A percentile compares a stretch with the other conserved stretches of the same genome.
Evolutionary conservation across 2,329 filamentous ascomycete species (phyloP).

Genomic region (Aquanectria penicillioides): DNA sequence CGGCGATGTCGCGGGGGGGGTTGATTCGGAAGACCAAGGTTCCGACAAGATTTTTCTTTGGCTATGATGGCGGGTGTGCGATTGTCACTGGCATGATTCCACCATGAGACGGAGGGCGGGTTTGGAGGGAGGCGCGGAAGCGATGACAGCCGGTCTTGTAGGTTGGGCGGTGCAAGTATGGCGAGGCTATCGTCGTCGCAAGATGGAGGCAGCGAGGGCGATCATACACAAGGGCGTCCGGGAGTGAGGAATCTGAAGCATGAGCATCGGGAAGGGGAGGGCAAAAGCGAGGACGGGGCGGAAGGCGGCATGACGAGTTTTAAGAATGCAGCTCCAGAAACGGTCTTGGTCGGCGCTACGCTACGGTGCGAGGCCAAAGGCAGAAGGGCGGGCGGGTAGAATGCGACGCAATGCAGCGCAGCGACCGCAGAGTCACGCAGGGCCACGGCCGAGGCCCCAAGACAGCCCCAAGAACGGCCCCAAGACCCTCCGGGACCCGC

Average conservation of each 20-base stretch:
- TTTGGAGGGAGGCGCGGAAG: conserved; percentile 9
- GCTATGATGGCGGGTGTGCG: conserved; percentile 56
- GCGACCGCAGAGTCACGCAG: no score
- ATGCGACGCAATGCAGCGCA: background rate
- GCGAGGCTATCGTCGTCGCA: conserved; percentile 31
- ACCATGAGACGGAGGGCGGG: background rate
- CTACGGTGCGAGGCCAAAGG: no score
- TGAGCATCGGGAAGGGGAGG: no score
- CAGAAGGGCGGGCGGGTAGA: background rate
- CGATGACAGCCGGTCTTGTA: conserved; percentile 8
- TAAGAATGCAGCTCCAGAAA: background rate
- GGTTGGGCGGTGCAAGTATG: background rate
- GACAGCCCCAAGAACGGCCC: background rate
- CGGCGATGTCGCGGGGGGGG: conserved; percentile 44
- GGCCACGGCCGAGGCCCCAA: no score
- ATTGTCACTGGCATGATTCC: conserved; percentile 52
- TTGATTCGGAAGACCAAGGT: conserved; percentile 46
- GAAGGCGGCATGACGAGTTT: conserved; percentile 6
- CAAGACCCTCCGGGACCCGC: background rate
- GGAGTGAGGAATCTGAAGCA: background rate
- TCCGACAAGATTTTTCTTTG: conserved; percentile 22
- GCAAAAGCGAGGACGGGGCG: background rate
- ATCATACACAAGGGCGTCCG: conserved; percentile 34
- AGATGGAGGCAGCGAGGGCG: conserved; percentile 20
- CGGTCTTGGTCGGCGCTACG: no score